phyloP scores from a whole-genome alignment of 2,329 filamentous ascomycete genomes.

The Fusarium sp. region DNA sequence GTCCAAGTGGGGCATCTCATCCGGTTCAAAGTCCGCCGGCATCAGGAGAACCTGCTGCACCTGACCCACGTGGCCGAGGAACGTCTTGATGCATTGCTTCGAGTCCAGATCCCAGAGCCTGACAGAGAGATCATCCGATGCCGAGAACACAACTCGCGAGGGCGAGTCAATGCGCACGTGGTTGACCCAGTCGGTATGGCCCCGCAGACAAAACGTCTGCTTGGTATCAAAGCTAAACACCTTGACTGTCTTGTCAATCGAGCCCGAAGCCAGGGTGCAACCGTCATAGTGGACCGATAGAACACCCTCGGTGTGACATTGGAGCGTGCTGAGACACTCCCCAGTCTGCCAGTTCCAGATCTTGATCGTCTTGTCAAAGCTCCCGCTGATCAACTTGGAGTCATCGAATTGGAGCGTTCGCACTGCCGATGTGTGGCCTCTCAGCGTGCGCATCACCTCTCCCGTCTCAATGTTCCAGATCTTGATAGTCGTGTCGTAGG shows the following conservation, averaged over 20 bases:
- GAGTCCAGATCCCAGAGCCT: conserved; percentile 94
- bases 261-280: conserved; percentile 85
- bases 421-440: conserved; percentile 82
- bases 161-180: conserved; percentile 84
- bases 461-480: conserved; percentile 95
- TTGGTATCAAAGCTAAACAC: conserved; percentile 92
- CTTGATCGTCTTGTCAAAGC: conserved; percentile 84
- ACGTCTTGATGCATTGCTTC: conserved; percentile 75
- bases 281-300: conserved; percentile 88
- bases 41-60: conserved; percentile 90
- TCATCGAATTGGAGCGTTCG: conserved; percentile 93
- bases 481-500: conserved; percentile 93
- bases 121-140: conserved; percentile 90
- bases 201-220: conserved; percentile 78
- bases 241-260: conserved; percentile 86
- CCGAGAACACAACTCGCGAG: conserved; percentile 87
- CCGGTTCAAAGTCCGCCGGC: conserved; percentile 87
- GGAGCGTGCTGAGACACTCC: conserved; percentile 80
- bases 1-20: conserved; percentile 64
- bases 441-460: conserved; percentile 82
- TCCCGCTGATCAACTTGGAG: conserved; percentile 87
- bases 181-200: conserved; percentile 95
- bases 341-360: conserved; percentile 98
- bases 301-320: conserved; percentile 80
- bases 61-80: conserved; percentile 90